Conservation (phyloP, 257 asterid genomes). For the Perilla frutescens region DNA sequence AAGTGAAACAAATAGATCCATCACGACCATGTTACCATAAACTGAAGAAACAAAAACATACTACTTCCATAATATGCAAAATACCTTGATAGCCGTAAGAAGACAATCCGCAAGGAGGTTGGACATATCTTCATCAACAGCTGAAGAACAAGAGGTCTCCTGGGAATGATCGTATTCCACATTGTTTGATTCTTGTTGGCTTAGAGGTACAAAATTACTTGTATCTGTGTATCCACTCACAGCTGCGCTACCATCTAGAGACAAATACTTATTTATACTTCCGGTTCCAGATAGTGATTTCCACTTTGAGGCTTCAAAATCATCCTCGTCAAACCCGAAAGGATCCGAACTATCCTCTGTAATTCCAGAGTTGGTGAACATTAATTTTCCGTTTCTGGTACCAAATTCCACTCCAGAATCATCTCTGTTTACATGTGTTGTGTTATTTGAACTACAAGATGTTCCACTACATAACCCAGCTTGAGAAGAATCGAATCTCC, state of each 20-base stretch:
- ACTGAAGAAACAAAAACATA: slow-evolving; percentile 21
- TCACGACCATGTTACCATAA: not conserved
- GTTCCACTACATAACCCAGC: slow-evolving; percentile 61
- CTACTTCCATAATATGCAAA: slow-evolving; percentile 13
- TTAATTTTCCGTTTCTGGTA: slow-evolving; percentile 36
- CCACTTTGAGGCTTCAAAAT: slow-evolving; percentile 74
- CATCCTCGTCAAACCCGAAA: slow-evolving; percentile 70
- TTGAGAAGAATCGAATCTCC: slow-evolving; percentile 59
- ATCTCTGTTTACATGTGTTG: slow-evolving; percentile 37
- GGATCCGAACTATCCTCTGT: slow-evolving; percentile 68
- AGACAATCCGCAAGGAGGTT: slow-evolving; percentile 78
- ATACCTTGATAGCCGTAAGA: slow-evolving; percentile 78
- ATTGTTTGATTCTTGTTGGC: slow-evolving; percentile 57
- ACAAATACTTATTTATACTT: slow-evolving; percentile 34
- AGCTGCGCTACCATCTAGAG: slow-evolving; percentile 47
- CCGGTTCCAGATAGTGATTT: slow-evolving; percentile 57
- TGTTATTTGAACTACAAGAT: slow-evolving; percentile 39
- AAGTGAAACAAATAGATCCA: slow-evolving; percentile 17
- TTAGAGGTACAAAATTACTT: slow-evolving; percentile 33
- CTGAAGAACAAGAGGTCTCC: slow-evolving; percentile 58
- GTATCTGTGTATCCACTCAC: slow-evolving; percentile 39
- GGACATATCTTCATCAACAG: slow-evolving; percentile 50
- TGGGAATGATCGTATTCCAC: slow-evolving; percentile 41
- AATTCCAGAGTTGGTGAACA: slow-evolving; percentile 39
- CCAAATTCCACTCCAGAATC: slow-evolving; percentile 42